Percentiles rank a stretch among this genome's conserved stretches.
Evolutionary conservation across 352 stramenopile genomes (phyloP).

Genomic region (Phytophthora sansomeana): DNA sequence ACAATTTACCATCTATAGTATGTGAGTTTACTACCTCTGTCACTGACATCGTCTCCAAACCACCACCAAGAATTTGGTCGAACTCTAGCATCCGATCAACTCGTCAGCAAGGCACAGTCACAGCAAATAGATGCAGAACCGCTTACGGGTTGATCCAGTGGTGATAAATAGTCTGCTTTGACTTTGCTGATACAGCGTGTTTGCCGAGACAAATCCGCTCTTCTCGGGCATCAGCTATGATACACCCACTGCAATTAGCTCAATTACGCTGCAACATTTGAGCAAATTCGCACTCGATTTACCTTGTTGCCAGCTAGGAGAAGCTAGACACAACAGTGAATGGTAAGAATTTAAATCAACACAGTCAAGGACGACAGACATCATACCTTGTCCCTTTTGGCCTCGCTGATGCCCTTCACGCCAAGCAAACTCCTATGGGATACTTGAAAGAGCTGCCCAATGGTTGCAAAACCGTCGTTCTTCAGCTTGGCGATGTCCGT

Average conservation of each 20-base stretch:
- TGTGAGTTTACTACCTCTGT: slow-evolving; percentile 71
- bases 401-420: slow-evolving; percentile 92
- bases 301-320: slow-evolving; percentile 83
- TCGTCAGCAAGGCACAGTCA: slow-evolving; percentile 3
- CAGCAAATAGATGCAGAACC: slow-evolving; percentile 1
- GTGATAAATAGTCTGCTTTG: slow-evolving; percentile 84
- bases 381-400: slow-evolving; percentile 84
- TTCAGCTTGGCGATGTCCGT: slow-evolving; percentile 84
- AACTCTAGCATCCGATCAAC: slow-evolving; percentile 56
- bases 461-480: slow-evolving; percentile 80
- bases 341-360: background rate
- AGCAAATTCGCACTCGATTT: background rate
- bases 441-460: slow-evolving; percentile 85
- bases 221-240: slow-evolving; percentile 75
- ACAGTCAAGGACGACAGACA: background rate
- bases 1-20: background rate
- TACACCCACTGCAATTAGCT: background rate
- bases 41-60: slow-evolving; percentile 91
- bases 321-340: slow-evolving; percentile 41
- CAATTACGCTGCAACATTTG: background rate
- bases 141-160: slow-evolving; percentile 73
- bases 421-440: slow-evolving; percentile 68
- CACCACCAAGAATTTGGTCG: slow-evolving; percentile 86
- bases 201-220: slow-evolving; percentile 78
- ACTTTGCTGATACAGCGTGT: slow-evolving; percentile 68